Conservation (phyloP, 2,329 filamentous ascomycete species). For the Fusarium gaditjirri region DNA sequence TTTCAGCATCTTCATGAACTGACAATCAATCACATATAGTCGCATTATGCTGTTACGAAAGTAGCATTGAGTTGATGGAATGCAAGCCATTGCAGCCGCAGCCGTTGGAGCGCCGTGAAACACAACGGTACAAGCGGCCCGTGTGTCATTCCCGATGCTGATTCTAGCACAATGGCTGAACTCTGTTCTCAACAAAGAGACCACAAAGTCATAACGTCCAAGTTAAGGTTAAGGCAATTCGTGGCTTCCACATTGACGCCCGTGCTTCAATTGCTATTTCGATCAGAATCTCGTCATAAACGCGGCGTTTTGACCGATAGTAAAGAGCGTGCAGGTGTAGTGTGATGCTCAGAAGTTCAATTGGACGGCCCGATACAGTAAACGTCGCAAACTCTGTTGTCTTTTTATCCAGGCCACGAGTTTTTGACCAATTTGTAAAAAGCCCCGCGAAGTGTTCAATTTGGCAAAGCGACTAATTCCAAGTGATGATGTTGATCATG, state of each 20-base stretch:
- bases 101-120: constrained; percentile 25
- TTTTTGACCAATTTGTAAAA: constrained; percentile 5
- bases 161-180: constrained; percentile 27
- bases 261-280: background rate
- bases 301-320: background rate
- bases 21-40: background rate
- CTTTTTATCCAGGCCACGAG: background rate
- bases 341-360: background rate
- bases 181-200: constrained; percentile 13
- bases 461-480: background rate
- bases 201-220: background rate
- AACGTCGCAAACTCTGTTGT: background rate
- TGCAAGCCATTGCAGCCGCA: constrained; percentile 18
- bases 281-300: constrained; percentile 27
- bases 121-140: constrained; percentile 22
- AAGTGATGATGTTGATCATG: constrained; percentile 23
- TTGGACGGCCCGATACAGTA: constrained; percentile 1
- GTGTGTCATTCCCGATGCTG: constrained; percentile 19
- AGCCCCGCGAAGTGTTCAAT: background rate
- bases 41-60: background rate
- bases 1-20: background rate
- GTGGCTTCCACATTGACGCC: constrained; percentile 2
- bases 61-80: constrained; percentile 2
- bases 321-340: constrained; percentile 37
- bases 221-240: background rate